A percentile compares a stretch with the other conserved stretches of the same genome.
phyloP scores from a whole-genome alignment of 176 grass and related monocot genomes.

The Chrysopogon serrulatus region DNA sequence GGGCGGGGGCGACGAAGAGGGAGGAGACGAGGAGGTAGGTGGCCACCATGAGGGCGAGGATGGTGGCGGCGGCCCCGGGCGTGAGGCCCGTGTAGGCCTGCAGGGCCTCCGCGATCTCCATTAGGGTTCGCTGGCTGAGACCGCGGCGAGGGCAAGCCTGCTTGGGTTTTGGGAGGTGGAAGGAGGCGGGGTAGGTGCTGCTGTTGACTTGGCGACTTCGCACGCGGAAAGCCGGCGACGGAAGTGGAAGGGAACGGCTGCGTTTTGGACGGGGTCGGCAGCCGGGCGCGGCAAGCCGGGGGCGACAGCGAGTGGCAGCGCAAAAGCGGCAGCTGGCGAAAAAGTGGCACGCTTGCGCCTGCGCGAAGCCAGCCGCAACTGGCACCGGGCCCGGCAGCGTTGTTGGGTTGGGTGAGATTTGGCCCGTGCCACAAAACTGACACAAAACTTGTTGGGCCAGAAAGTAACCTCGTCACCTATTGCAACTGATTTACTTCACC shows the following conservation, averaged over 20 bases:
- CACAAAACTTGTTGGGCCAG: no score
- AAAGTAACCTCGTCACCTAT: no score
- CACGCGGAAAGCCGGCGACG: neutral
- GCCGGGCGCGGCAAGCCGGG: neutral
- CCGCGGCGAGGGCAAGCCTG: neutral
- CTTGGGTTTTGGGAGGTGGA: neutral
- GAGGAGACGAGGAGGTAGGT: conserved; percentile 74
- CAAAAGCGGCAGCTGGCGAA: no score
- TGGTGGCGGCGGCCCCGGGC: conserved; percentile 70
- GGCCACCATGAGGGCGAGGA: conserved; percentile 73
- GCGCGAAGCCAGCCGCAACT: no score
- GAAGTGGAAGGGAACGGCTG: neutral
- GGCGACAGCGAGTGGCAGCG: no score
- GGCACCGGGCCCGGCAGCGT: no score
- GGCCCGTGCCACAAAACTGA: no score
- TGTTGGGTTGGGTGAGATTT: no score
- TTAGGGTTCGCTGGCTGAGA: neutral
- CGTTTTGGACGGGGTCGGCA: neutral
- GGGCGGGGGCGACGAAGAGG: conserved; percentile 54
- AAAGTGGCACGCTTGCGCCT: no score
- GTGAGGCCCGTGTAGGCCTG: conserved; percentile 78
- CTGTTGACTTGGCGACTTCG: conserved; percentile 10
- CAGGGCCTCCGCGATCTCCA: conserved; percentile 52
- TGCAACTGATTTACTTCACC: no score
- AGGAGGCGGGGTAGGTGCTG: neutral